Base-by-base conservation (phyloP, 1,284 basidiomycete genomes). In the Papiliotrema flavescens region DNA sequence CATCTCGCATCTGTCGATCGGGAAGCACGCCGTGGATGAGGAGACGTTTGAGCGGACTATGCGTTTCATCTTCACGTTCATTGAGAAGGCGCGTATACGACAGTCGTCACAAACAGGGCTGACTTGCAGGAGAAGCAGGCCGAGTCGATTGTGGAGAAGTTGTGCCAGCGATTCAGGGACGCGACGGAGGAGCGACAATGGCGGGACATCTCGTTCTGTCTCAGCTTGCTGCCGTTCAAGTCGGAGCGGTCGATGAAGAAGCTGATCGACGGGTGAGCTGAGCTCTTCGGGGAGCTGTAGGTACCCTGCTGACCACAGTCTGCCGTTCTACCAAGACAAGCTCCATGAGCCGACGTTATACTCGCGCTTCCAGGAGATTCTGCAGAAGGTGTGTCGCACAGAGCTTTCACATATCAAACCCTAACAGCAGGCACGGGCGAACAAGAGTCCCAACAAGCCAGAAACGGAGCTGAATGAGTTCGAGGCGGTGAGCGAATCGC, bases 241-340 rank as follows among this genome's bases (percentile, higher is more conserved):
- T 94, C 90, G 1, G 95, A 99, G 65, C 83, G 90, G 19, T 93
- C 91, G 0, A 83, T 98, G 70, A 97, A 96, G 84, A 97, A 94
- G 75, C 83, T 98, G 57, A 90, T 94, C 65, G 94, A 98, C 59
- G 91, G 90, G 75, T 77, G 47, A 60, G 72, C 70, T 17, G 5
- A 5, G 7, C 14, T 49, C 14, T 34, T 47, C 14, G 17, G 22
- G n/a, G 40, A n/a, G n/a, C 28, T 35, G 23, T 7, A 40, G 24
- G 14, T n/a, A 32, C 22, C 17, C 22, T 22, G 32, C 44, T 24
- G 45, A 5, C 37, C 6, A 39, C 52, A 78, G 76, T 0, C 73
- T 96, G 45, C 88, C 86, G 45, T 88, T 85, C 76, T 97, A 98
- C 69, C 87, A 92, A 59, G 95, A 98, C 80, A 98, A 98, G 77